Evolutionary conservation across 169 alveolate species (phyloP).

Genomic region (Plasmodium inui): DNA sequence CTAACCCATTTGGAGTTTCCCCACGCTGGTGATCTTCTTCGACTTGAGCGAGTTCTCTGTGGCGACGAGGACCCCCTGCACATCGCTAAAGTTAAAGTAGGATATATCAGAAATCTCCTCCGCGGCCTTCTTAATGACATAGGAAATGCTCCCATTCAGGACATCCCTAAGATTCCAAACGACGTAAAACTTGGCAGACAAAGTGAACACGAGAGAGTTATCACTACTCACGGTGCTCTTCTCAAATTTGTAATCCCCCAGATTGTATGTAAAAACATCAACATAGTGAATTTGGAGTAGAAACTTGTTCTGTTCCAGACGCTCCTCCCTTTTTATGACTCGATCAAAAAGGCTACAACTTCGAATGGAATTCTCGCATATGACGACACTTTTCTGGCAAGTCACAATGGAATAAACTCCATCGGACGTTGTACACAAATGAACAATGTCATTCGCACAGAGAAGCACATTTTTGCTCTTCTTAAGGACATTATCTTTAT

Average conservation of each 20-base stretch:
- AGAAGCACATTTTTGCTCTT: conserved; percentile 26
- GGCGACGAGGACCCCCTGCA: conserved; percentile 30
- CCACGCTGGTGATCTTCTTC: conserved; percentile 2
- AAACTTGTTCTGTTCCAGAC: conserved; percentile 28
- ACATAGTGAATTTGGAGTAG: conserved; percentile 26
- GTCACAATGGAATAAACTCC: conserved; percentile 55
- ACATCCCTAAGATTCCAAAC: conserved; percentile 47
- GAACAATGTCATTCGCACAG: conserved; percentile 57
- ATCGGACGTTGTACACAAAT: conserved; percentile 25
- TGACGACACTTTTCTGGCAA: conserved; percentile 26
- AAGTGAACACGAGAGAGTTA: conserved; percentile 19
- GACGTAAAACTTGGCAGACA: conserved; percentile 39
- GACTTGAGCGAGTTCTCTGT: conserved; percentile 40
- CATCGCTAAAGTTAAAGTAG: conserved; percentile 7
- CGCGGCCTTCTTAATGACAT: conserved; percentile 27
- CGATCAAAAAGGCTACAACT: conserved; percentile 32
- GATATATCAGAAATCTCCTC: conserved; percentile 44
- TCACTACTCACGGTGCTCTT: conserved; percentile 22
- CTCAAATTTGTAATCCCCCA: conserved; percentile 43
- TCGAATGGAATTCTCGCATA: conserved; percentile 33
- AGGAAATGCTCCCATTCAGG: conserved; percentile 16
- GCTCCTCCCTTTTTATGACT: conserved; percentile 30
- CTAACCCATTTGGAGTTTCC: background rate
- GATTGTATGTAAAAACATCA: conserved; percentile 42
- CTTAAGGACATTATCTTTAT: conserved; percentile 35